A percentile compares a stretch with the other conserved stretches of the same genome.
Conservation (phyloP, 306 rosid genomes). For the Quercus agrifolia region DNA sequence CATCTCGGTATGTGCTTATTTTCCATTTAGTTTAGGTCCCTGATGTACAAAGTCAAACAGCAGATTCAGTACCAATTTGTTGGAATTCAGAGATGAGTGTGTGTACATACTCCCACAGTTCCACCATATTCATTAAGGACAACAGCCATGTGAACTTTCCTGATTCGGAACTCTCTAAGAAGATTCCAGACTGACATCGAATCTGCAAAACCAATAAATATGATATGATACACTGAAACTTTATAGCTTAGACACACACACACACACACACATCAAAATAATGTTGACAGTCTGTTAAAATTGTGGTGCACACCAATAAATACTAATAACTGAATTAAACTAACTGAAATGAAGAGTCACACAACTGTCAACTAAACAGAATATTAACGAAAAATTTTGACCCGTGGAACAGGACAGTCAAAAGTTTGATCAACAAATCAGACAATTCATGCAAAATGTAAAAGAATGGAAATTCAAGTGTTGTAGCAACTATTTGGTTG, state of each 20-base stretch:
- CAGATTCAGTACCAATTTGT: conserved; percentile 7
- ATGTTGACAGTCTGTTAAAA: conserved; percentile 12
- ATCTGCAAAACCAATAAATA: conserved; percentile 59
- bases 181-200: conserved; percentile 99
- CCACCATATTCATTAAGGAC: conserved; percentile 99
- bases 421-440: not conserved
- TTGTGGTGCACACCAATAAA: not conserved
- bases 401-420: not conserved
- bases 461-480: not conserved
- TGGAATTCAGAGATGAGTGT: conserved; percentile 5
- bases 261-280: not conserved
- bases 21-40: conserved; percentile 2
- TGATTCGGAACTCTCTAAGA: conserved; percentile 96
- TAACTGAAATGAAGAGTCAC: not conserved
- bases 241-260: not conserved
- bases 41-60: conserved; percentile 17
- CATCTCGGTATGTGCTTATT: not conserved
- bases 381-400: not conserved
- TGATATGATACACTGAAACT: conserved; percentile 24
- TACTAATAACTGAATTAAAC: not conserved
- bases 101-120: conserved; percentile 87
- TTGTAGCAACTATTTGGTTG: not conserved
- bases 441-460: not conserved
- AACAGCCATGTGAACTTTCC: conserved; percentile 99
- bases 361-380: not conserved